phyloP scores from a whole-genome alignment of 768 basidiomycete genomes.

The Dacryopinax spathularia region DNA sequence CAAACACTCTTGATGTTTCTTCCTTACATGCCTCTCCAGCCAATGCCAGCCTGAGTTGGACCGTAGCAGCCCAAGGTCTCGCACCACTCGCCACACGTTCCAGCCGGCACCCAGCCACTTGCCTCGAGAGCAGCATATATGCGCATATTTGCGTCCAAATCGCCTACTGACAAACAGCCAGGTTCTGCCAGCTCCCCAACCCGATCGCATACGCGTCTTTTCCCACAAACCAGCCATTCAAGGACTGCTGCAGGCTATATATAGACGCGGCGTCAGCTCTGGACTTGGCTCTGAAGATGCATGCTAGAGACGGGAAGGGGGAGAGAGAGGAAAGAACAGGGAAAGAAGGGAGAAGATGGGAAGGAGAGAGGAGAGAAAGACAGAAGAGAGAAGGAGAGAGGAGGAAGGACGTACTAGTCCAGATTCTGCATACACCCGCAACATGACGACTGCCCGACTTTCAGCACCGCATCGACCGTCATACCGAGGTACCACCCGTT shows the following conservation, averaged over 20 bases:
- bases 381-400: not conserved
- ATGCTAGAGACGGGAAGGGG: too few species aligned
- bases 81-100: too few species aligned
- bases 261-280: too few species aligned
- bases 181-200: not conserved
- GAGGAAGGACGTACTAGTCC: not conserved
- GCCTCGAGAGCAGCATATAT: not conserved
- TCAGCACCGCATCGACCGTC: not conserved
- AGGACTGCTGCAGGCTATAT: not conserved
- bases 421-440: conserved; percentile 3
- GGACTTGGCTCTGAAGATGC: too few species aligned
- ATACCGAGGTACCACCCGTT: not conserved
- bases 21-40: too few species aligned
- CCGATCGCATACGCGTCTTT: not conserved
- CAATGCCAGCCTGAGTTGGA: too few species aligned
- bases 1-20: too few species aligned
- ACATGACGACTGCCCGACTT: not conserved
- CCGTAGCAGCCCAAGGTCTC: too few species aligned
- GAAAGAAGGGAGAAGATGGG: too few species aligned
- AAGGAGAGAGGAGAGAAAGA: not conserved
- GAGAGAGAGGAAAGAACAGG: too few species aligned
- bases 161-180: not conserved
- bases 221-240: not conserved
- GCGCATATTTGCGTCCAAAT: not conserved
- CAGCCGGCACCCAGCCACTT: not conserved